phyloP scores from a whole-genome alignment of 768 basidiomycete species.

The Lactarius psammicola region DNA sequence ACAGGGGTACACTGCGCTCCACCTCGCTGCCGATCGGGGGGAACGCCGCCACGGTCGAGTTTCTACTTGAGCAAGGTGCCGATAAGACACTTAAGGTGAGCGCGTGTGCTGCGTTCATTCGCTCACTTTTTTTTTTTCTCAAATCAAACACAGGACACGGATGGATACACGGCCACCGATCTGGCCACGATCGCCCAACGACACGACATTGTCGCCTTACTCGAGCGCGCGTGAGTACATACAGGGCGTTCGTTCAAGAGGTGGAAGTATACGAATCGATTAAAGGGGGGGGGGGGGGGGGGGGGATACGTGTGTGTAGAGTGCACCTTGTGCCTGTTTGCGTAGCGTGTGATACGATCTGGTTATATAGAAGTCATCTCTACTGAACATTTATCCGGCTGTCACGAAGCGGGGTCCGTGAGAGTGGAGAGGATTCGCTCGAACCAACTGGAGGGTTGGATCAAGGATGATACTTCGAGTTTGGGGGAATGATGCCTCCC shows the following conservation, averaged over 20 bases:
- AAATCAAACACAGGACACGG: conserved; percentile 55
- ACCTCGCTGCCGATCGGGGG: conserved; percentile 88
- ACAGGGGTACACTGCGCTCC: conserved; percentile 86
- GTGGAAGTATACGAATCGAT: not conserved
- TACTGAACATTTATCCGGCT: not conserved
- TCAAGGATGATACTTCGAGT: conserved; percentile 49
- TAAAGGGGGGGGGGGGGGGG: too few relatives aligned
- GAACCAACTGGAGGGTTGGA: not conserved
- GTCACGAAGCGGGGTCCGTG: conserved; percentile 13
- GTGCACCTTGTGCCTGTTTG: not conserved
- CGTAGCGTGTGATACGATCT: not conserved
- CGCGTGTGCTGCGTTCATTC: conserved; percentile 13
- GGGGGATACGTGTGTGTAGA: not conserved
- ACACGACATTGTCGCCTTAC: conserved; percentile 47
- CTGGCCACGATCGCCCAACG: conserved; percentile 60
- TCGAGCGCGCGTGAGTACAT: conserved; percentile 28
- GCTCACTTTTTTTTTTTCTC: conserved; percentile 15
- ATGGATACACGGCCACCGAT: conserved; percentile 58
- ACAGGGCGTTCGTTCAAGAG: not conserved
- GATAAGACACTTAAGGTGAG: conserved; percentile 61
- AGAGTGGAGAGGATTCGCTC: not conserved
- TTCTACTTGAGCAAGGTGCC: conserved; percentile 66
- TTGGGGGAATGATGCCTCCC: conserved; percentile 62
- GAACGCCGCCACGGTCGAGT: conserved; percentile 50
- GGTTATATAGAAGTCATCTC: not conserved